These are phyloP conservation scores for Emergomyces africanus DNA, from an alignment of 2,329 filamentous ascomycete genomes.

Conservation along the genomic window DNA sequence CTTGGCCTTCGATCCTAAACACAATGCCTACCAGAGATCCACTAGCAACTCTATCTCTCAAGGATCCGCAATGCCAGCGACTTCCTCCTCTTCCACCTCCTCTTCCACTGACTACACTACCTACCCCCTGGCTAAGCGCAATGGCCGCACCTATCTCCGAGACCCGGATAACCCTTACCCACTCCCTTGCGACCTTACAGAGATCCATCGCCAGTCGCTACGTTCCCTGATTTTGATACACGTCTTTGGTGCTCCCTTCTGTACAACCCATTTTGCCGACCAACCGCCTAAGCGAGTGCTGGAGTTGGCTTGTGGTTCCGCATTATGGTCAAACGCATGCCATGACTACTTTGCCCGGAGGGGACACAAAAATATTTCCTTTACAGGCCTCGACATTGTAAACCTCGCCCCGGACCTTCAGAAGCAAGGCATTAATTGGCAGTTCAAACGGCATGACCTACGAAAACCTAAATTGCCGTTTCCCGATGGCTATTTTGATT, in stretches of 20 bases:
- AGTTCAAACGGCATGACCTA: conserved; percentile 77
- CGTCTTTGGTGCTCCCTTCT: conserved; percentile 68
- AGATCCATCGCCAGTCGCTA: conserved; percentile 77
- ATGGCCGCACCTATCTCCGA: conserved; percentile 72
- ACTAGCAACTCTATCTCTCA: conserved; percentile 20
- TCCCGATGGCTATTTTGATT: conserved; percentile 65
- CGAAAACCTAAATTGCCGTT: conserved; percentile 66
- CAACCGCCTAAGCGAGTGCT: conserved; percentile 65
- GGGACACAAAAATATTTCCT: conserved; percentile 58
- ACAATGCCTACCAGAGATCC: conserved; percentile 3
- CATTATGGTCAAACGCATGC: conserved; percentile 80
- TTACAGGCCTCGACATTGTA: conserved; percentile 72
- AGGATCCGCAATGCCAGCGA: conserved; percentile 13
- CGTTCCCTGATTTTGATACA: conserved; percentile 70
- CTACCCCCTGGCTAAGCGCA: conserved; percentile 54
- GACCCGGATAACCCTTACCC: conserved; percentile 63
- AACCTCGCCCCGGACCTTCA: conserved; percentile 53
- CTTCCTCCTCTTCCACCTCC: conserved; percentile 22
- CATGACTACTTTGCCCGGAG: conserved; percentile 62
- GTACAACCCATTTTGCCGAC: conserved; percentile 52
- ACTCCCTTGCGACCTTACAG: conserved; percentile 74
- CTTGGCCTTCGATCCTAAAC: conserved; percentile 4
- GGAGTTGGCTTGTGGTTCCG: conserved; percentile 77
- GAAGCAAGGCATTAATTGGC: conserved; percentile 71
- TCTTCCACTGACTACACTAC: conserved; percentile 27